A percentile compares a stretch with the other conserved stretches of the same genome.
Evolutionary conservation across 768 basidiomycete genomes (phyloP).

Genomic region (Leccinum subgranulosum): DNA sequence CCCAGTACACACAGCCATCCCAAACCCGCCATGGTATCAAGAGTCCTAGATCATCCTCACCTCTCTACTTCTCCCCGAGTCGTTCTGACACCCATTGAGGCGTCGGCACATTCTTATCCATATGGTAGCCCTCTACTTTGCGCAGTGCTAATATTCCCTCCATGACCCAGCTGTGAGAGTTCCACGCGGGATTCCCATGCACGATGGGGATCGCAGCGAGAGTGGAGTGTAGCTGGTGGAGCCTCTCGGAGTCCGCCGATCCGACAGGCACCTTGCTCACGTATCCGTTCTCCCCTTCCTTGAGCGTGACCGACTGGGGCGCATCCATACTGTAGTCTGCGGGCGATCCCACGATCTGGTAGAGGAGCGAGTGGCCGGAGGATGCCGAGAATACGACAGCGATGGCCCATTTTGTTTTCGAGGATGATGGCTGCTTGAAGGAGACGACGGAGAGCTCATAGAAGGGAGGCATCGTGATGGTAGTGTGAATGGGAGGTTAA

Average conservation of each 20-base stretch:
- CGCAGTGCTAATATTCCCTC: slow-evolving; percentile 29
- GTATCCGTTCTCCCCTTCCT: slow-evolving; percentile 29
- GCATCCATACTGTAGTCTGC: slow-evolving; percentile 30
- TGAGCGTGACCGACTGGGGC: slow-evolving; percentile 32
- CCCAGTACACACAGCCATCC: slow-evolving; percentile 18
- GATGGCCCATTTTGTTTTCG: slow-evolving; percentile 25
- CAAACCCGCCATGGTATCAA: slow-evolving; percentile 21
- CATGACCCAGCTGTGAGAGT: slow-evolving; percentile 30
- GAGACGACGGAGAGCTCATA: slow-evolving; percentile 32
- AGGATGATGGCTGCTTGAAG: slow-evolving; percentile 20
- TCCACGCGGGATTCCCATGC: slow-evolving; percentile 28
- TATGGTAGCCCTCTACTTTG: slow-evolving; percentile 25
- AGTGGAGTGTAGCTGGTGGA: slow-evolving; percentile 28
- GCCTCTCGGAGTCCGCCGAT: slow-evolving; percentile 26
- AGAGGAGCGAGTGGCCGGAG: slow-evolving; percentile 29
- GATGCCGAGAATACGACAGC: slow-evolving; percentile 27
- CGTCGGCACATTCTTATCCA: slow-evolving; percentile 32
- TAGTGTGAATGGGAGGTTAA: neutral
- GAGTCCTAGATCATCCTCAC: slow-evolving; percentile 4
- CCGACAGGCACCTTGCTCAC: slow-evolving; percentile 22
- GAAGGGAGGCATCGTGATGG: slow-evolving; percentile 29
- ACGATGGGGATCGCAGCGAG: slow-evolving; percentile 26
- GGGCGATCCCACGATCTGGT: slow-evolving; percentile 28
- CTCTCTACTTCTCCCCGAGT: slow-evolving; percentile 24
- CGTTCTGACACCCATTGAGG: slow-evolving; percentile 28